Evolutionary conservation across 2,329 filamentous ascomycete genomes (phyloP).

Genomic region (Microcyclospora tardicrescens): DNA sequence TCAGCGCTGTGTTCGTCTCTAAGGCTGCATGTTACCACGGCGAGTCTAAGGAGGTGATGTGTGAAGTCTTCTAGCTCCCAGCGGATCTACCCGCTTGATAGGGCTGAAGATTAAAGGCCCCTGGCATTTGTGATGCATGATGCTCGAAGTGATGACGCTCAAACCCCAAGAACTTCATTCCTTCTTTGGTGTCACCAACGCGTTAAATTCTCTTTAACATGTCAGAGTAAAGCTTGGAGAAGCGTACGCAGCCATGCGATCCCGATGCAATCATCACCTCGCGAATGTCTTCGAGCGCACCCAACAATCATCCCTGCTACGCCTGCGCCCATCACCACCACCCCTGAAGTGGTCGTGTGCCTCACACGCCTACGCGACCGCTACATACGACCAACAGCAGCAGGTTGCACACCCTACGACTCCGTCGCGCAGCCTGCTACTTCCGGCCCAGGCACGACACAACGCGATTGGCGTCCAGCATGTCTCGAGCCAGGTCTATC

Average conservation of each 20-base stretch:
- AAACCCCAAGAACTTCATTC: no score
- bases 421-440: slow-evolving; percentile 19
- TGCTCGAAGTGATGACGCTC: no score
- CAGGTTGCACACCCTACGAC: slow-evolving; percentile 4
- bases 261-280: slow-evolving; percentile 19
- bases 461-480: slow-evolving; percentile 95
- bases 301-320: slow-evolving; percentile 24
- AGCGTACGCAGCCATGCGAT: slow-evolving; percentile 17
- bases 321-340: slow-evolving; percentile 16
- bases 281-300: slow-evolving; percentile 20
- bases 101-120: no score
- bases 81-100: no score
- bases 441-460: slow-evolving; percentile 50
- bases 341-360: slow-evolving; percentile 17
- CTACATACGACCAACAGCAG: slow-evolving; percentile 1
- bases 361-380: slow-evolving; percentile 14
- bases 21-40: no score
- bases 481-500: slow-evolving; percentile 67
- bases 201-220: no score
- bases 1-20: no score
- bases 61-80: no score
- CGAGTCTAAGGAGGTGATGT: no score
- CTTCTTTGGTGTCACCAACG: no score
- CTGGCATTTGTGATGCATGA: no score
- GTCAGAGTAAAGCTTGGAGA: no score